Base-by-base conservation (phyloP, 2,329 filamentous ascomycete species). In the Aspergillus fumigatus region DNA sequence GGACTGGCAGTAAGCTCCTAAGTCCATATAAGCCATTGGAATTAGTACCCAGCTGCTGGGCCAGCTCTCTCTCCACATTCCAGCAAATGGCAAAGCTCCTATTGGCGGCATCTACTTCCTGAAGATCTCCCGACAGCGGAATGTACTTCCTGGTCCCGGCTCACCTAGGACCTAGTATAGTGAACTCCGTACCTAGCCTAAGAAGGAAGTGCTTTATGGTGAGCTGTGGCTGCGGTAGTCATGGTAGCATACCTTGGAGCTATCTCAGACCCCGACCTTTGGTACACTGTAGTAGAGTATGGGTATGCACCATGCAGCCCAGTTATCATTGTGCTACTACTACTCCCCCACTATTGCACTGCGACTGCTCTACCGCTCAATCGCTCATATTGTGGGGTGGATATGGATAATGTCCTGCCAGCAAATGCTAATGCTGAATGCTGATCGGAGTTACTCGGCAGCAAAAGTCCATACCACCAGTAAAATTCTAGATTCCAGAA, bases 71-170 rank as follows among this genome's bases (percentile, higher is more conserved):
- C 21, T 32, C 55, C 52, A 52, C 55, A 58, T 62, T 62, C 58
- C 58, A 47, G 14, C 48, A 23, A 23, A 48, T 51, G 60, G 60
- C 58, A 57, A 43, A 50, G 48, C 53, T 48, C 60, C 60, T 55
- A 62, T 60, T 62, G 60, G 58, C 41, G 52, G 58, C 23, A 25
- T 17, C 5, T 40, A 27, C 48, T 45, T 53, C 23, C 27, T 17
- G 9, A 40, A 23, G 50, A 50, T 52, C 47, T 48, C 48, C 51
- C 19, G 48, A 29, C 48, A 51, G 27, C 27, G 27, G 27, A 29
- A 35, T 26, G 40, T n/a, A 19, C 11, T 27, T 32, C 32, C 25
- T 25, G 45, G 35, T n/a, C 32, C 32, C 14, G 19, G 25, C 32
- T 38, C 14, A 17, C 32, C 1, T 17, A 38, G 29, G 14, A 17